phyloP scores from a whole-genome alignment of 1,139 yeast species.

The Yamadazyma jaroonii region DNA sequence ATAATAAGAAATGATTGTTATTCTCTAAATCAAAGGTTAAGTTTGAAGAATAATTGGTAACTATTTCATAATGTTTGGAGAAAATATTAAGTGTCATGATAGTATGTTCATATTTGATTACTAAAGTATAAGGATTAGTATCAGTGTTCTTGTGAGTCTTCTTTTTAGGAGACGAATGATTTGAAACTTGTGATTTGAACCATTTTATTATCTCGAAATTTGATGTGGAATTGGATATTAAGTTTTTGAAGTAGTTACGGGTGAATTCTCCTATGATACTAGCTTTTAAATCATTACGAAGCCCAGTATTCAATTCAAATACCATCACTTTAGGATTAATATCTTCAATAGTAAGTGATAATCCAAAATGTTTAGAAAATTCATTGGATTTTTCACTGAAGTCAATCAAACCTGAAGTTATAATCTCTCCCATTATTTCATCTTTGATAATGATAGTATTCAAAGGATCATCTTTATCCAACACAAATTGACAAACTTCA shows the following conservation, averaged over 20 bases:
- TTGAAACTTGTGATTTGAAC: slow-evolving; percentile 11
- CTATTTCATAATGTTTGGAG: slow-evolving; percentile 10
- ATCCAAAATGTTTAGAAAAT: slow-evolving; percentile 15
- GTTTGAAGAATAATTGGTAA: slow-evolving; percentile 11
- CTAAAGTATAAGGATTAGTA: slow-evolving; percentile 13
- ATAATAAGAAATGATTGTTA: slow-evolving; percentile 7
- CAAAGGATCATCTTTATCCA: slow-evolving; percentile 15
- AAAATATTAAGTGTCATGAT: slow-evolving; percentile 14
- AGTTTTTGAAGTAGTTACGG: slow-evolving; percentile 17
- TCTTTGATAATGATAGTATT: slow-evolving; percentile 4
- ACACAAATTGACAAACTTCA: slow-evolving; percentile 11
- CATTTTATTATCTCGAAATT: slow-evolving; percentile 18
- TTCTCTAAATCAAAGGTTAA: slow-evolving; percentile 8
- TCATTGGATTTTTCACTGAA: slow-evolving; percentile 13
- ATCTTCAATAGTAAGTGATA: slow-evolving; percentile 13
- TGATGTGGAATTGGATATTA: slow-evolving; percentile 9
- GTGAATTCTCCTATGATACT: slow-evolving; percentile 19
- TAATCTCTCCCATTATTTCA: slow-evolving; percentile 4
- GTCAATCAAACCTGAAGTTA: slow-evolving; percentile 14
- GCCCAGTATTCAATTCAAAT: slow-evolving; percentile 13
- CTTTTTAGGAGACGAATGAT: slow-evolving; percentile 6
- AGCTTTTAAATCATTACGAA: slow-evolving; percentile 9
- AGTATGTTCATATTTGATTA: slow-evolving; percentile 14
- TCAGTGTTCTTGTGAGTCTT: slow-evolving; percentile 9
- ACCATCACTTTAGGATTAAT: slow-evolving; percentile 14